phyloP scores from a whole-genome alignment of 1,284 basidiomycete species.

The Ganoderma leucocontextum region DNA sequence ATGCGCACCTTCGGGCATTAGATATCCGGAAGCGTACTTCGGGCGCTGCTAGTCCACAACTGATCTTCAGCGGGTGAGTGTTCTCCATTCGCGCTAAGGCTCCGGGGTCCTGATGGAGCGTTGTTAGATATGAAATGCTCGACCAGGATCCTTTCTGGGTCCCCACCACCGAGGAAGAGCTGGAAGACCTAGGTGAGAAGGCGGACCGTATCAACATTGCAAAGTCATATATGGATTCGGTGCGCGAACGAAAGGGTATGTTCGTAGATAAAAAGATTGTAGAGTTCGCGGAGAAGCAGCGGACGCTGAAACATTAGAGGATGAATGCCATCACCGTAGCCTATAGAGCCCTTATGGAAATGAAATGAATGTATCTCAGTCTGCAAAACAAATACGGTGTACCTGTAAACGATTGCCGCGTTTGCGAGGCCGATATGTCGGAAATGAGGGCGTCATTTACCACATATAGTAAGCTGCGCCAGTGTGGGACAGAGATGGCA shows the following conservation, averaged over 20 bases:
- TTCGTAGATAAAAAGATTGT: constrained; percentile 94
- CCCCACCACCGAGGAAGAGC: constrained; percentile 95
- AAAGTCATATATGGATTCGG: constrained; percentile 92
- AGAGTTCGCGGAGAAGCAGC: constrained; percentile 94
- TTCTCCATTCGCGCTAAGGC: background rate
- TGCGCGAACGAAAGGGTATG: constrained; percentile 94
- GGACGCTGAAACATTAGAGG: constrained; percentile 87
- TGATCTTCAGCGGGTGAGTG: constrained; percentile 92
- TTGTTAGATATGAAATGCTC: constrained; percentile 80
- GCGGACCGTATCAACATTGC: constrained; percentile 95
- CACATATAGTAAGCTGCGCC: constrained; percentile 15
- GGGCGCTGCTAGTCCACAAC: constrained; percentile 95
- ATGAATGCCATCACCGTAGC: constrained; percentile 1
- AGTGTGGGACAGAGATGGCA: constrained; percentile 27
- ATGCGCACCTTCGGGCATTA: constrained; percentile 40
- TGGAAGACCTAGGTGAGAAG: constrained; percentile 97
- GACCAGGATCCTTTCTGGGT: constrained; percentile 99
- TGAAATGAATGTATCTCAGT: background rate
- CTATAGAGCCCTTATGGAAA: background rate
- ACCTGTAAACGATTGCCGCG: background rate
- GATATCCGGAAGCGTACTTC: constrained; percentile 97
- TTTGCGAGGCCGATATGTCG: background rate
- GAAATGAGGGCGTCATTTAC: constrained; percentile 11
- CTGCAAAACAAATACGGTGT: background rate
- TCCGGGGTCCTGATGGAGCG: constrained; percentile 12